Percentiles rank a stretch among this genome's conserved stretches.
phyloP scores from a whole-genome alignment of 768 basidiomycete species.

The Mycena galopus region DNA sequence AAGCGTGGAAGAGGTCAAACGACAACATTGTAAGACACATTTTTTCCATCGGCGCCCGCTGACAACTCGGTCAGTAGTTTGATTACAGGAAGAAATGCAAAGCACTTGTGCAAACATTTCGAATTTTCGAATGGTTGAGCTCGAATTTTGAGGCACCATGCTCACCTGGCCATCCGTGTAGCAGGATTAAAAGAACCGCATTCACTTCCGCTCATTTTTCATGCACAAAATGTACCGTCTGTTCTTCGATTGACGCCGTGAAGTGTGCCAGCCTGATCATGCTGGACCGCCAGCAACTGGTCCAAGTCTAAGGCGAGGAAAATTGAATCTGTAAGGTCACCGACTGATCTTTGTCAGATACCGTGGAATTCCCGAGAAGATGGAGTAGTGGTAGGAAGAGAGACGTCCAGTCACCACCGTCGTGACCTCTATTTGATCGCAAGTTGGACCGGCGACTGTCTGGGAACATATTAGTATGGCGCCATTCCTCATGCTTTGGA shows the following conservation, averaged over 20 bases:
- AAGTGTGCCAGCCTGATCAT: background rate
- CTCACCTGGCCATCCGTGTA: background rate
- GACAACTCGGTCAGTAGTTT: background rate
- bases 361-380: too few species aligned
- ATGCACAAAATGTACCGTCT: background rate
- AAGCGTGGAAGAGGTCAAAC: background rate
- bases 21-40: background rate
- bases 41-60: background rate
- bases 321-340: too few species aligned
- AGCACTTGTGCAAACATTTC: too few species aligned
- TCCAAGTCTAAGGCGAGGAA: too few species aligned
- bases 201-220: background rate
- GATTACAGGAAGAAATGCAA: background rate
- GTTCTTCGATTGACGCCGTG: background rate
- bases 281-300: too few species aligned
- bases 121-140: background rate
- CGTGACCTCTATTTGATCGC: too few species aligned
- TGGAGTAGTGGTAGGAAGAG: too few species aligned
- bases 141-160: background rate
- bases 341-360: too few species aligned
- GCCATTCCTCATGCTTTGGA: too few species aligned
- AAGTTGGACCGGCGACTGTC: too few species aligned
- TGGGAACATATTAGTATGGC: too few species aligned
- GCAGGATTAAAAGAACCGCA: background rate
- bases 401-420: too few species aligned